Evolutionary conservation across 768 basidiomycete species (phyloP), one percentile per base, ranked within the genome.

Genomic region (Inosperma sp.): DNA sequence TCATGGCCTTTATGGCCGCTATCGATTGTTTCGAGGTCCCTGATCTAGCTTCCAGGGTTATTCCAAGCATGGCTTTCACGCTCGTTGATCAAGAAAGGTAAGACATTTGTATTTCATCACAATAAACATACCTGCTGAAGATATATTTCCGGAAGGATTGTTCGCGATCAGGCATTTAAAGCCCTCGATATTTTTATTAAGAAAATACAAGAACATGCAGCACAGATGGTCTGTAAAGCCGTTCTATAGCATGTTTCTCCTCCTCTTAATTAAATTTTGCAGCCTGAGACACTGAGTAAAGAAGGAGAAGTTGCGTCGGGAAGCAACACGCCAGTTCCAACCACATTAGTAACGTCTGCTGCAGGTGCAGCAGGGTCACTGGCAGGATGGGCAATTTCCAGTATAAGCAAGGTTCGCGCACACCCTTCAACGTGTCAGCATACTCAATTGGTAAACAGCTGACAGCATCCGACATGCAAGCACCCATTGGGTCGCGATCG

Each of bases 1-100:
- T 98, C 29, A 93, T 93, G 91, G 89, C 92, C 17, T 84, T 97
- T 56, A 96, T 93, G 84, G 93, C 94, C 4, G 93, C 91, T 1
- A 80, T 86, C 19, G 93, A 96, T 30, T 87, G 86, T 54, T 98
- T 88, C 56, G 93, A 89, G 45, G 65, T 79, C 12, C 89, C 96
- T 48, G 96, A 98, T 49, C 64, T 97, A 19, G 94, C 94, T 0
- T 79, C 77, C 3, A 93, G 87, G 62, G 94, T 98, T 1, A 82
- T 99, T 16, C 93, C 95, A 0, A 85, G 80, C 56, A 81, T 97
- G 66, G 75, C 86, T 2, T 83, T 82, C 42, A 77, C 88, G 1
- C 68, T 93, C 62, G 76, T 97, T 14, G 95, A 98, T 64, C 86
- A 86, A 63, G 95, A 99, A 65, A 98, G 94, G 94, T 96, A 60